Percentiles rank a stretch among this genome's conserved stretches.
phyloP scores from a whole-genome alignment of 1,284 basidiomycete genomes.

The Ustilago loliicola region DNA sequence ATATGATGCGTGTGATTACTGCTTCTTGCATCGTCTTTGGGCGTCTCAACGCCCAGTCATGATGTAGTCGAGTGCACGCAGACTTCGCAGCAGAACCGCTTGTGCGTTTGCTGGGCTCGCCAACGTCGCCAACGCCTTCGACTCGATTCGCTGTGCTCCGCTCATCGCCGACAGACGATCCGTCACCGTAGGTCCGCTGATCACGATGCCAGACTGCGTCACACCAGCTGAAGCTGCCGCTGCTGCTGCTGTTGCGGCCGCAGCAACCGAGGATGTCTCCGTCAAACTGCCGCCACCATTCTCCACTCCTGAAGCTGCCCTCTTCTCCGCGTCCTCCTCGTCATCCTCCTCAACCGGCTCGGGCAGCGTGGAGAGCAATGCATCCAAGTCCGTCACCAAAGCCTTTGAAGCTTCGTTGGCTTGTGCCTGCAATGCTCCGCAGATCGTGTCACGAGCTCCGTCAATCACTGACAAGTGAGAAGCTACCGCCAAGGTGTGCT shows the following conservation, averaged over 20 bases:
- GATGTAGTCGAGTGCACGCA: slow-evolving; percentile 67
- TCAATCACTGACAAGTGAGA: slow-evolving; percentile 61
- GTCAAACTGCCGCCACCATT: slow-evolving; percentile 2
- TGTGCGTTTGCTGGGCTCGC: slow-evolving; percentile 67
- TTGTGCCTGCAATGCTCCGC: slow-evolving; percentile 58
- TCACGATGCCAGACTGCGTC: slow-evolving; percentile 37
- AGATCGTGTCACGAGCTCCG: slow-evolving; percentile 62
- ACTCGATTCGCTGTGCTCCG: slow-evolving; percentile 50
- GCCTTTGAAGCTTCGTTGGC: slow-evolving; percentile 58
- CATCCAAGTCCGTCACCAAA: slow-evolving; percentile 61
- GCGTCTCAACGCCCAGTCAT: slow-evolving; percentile 49
- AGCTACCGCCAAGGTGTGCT: slow-evolving; percentile 67
- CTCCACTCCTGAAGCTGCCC: slow-evolving; percentile 2
- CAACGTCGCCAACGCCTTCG: slow-evolving; percentile 63
- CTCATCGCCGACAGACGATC: slow-evolving; percentile 42
- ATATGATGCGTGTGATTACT: neutral
- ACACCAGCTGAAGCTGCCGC: slow-evolving; percentile 34
- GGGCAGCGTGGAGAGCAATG: slow-evolving; percentile 60
- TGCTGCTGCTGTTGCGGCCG: slow-evolving; percentile 26
- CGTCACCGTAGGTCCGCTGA: slow-evolving; percentile 44
- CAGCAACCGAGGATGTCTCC: slow-evolving; percentile 27
- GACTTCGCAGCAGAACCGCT: slow-evolving; percentile 65
- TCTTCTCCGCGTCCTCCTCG: slow-evolving; percentile 47
- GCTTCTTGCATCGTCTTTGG: neutral
- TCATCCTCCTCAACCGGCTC: slow-evolving; percentile 43